phyloP scores from a whole-genome alignment of 306 rosid genomes.

The Albizia julibrissin region DNA sequence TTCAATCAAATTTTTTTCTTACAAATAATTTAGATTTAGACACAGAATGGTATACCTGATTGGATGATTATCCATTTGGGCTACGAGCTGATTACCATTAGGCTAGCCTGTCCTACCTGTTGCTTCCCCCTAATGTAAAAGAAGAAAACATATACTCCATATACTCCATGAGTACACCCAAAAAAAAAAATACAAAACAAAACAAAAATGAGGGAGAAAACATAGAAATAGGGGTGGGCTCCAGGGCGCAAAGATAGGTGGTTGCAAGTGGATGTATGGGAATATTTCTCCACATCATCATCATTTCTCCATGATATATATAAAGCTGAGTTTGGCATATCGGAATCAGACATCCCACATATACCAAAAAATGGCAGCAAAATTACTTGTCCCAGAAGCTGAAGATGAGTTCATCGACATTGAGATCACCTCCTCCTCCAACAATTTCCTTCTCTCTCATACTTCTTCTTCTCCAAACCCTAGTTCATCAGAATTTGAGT shows the following conservation, averaged over 20 bases:
- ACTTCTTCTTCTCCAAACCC: slow-evolving; percentile 32
- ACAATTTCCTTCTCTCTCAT: slow-evolving; percentile 42
- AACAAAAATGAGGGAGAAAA: no score
- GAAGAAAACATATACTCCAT: neutral
- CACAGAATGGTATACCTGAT: no score
- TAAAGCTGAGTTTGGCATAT: slow-evolving; percentile 36
- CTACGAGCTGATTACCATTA: no score
- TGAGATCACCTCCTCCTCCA: slow-evolving; percentile 72
- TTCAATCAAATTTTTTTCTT: no score
- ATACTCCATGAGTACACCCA: no score
- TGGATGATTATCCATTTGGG: no score
- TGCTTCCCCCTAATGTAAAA: neutral
- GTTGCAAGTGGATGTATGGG: neutral
- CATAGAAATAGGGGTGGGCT: neutral
- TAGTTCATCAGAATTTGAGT: slow-evolving; percentile 80
- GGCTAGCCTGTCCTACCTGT: no score
- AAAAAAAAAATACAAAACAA: no score
- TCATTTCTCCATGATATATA: slow-evolving; percentile 39
- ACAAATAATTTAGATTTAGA: no score
- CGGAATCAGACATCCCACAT: neutral
- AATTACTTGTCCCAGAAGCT: slow-evolving; percentile 44
- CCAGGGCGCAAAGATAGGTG: neutral
- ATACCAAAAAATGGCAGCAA: slow-evolving; percentile 58
- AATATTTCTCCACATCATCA: slow-evolving; percentile 1
- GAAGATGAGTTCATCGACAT: slow-evolving; percentile 87